Percentiles rank a stretch among this genome's conserved stretches.
Conservation (phyloP, 768 basidiomycete species). For the Tricholoma hemisulphureum region DNA sequence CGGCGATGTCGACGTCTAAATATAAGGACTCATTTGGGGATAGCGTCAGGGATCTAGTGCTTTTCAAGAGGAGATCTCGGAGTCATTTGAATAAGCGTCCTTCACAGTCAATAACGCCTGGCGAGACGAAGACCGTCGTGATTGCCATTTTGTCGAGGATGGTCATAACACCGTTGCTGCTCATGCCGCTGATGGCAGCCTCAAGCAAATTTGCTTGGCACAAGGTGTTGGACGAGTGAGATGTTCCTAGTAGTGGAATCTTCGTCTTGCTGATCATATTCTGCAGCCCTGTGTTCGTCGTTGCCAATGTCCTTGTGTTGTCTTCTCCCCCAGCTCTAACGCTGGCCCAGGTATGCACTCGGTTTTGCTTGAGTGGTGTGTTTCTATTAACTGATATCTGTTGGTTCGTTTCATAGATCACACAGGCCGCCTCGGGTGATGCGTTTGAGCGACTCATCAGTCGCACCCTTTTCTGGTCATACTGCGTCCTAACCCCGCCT, state of each 20-base stretch:
- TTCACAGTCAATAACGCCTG: conserved; percentile 34
- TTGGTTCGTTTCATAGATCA: conserved; percentile 47
- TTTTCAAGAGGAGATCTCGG: conserved; percentile 23
- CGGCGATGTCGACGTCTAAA: conserved; percentile 3
- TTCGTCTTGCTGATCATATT: conserved; percentile 6
- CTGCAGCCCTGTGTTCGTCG: conserved; percentile 79
- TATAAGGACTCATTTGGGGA: conserved; percentile 38
- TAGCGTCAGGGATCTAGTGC: conserved; percentile 44
- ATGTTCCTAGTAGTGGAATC: not conserved
- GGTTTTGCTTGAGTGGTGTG: not conserved
- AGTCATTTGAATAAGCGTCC: not conserved
- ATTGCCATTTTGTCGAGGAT: conserved; percentile 83
- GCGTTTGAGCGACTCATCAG: conserved; percentile 90
- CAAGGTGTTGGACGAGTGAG: conserved; percentile 73
- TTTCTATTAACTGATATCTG: not conserved
- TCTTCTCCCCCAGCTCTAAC: conserved; percentile 73
- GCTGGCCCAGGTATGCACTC: conserved; percentile 49
- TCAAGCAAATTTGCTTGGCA: conserved; percentile 59
- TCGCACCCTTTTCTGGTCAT: conserved; percentile 91
- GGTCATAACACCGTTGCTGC: conserved; percentile 76
- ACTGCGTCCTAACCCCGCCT: conserved; percentile 85
- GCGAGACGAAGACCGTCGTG: conserved; percentile 82
- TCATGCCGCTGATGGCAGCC: conserved; percentile 74
- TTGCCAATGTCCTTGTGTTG: conserved; percentile 80
- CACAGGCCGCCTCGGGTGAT: conserved; percentile 79